Percentiles rank a stretch among this genome's conserved stretches.
phyloP scores from a whole-genome alignment of 2,329 filamentous ascomycete genomes.

The Fusarium mexicanum region DNA sequence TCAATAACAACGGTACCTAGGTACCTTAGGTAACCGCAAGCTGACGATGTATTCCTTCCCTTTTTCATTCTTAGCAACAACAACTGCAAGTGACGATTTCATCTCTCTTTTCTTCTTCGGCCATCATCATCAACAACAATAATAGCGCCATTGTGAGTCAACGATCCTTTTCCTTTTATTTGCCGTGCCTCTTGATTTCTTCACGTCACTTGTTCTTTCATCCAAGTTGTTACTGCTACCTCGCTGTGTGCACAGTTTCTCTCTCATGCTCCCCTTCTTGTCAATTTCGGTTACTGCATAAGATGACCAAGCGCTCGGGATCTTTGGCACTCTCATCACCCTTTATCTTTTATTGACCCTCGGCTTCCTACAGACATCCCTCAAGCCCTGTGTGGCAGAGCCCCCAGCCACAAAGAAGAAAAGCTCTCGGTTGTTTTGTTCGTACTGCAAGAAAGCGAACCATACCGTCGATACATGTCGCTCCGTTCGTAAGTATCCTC shows the following conservation, averaged over 20 bases:
- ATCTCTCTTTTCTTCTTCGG: background rate
- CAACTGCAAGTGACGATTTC: no score
- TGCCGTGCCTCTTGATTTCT: background rate
- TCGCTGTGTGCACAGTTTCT: background rate
- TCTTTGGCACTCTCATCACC: no score
- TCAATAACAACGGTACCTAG: no score
- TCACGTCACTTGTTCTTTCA: background rate
- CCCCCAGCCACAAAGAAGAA: background rate
- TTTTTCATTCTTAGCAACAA: no score
- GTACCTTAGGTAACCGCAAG: background rate
- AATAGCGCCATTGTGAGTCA: background rate
- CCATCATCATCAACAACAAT: background rate
- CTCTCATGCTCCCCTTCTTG: no score
- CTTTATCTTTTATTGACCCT: background rate
- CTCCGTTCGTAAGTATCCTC: background rate
- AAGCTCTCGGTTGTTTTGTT: rapidly evolving
- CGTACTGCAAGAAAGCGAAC: rapidly evolving
- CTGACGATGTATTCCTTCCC: no score
- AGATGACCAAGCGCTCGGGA: no score
- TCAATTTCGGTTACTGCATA: no score
- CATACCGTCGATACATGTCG: rapidly evolving
- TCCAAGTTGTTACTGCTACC: background rate
- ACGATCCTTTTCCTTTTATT: background rate
- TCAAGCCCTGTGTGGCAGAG: no score
- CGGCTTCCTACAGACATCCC: background rate